A percentile compares a stretch with the other conserved stretches of the same genome.
These are phyloP conservation scores for Mrakia blollopis DNA, from an alignment of 768 basidiomycete genomes.

Conservation along the genomic window DNA sequence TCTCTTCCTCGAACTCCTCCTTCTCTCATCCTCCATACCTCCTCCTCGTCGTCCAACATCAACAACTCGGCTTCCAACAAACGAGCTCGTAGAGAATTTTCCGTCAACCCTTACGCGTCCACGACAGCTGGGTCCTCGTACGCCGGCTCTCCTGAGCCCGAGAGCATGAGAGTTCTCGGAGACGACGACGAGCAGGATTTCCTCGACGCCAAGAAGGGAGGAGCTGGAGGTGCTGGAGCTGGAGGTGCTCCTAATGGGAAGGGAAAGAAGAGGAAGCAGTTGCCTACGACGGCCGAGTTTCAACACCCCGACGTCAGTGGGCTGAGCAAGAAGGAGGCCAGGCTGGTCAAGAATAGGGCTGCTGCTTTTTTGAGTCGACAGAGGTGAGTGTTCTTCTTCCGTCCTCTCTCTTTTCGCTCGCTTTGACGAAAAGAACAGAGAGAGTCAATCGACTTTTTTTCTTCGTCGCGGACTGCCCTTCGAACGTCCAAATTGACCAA, in stretches of 20 bases:
- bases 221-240: not conserved
- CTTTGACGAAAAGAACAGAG: too few species aligned
- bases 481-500: not conserved
- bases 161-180: not conserved
- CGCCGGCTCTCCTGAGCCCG: constrained; percentile 7
- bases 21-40: not conserved
- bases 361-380: constrained; percentile 87
- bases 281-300: constrained; percentile 47
- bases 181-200: constrained; percentile 5
- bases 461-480: too few species aligned
- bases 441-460: too few species aligned
- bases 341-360: constrained; percentile 85
- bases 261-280: constrained; percentile 31
- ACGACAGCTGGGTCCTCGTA: constrained; percentile 9
- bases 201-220: too few species aligned
- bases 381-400: constrained; percentile 44
- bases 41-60: not conserved
- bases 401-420: not conserved
- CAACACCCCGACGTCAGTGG: constrained; percentile 82
- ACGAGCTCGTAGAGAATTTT: not conserved
- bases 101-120: constrained; percentile 20
- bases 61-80: not conserved
- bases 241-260: constrained; percentile 17
- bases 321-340: constrained; percentile 81
- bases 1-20: constrained; percentile 10